phyloP scores from a whole-genome alignment of 192 early-diverging fungal species.

The Bifiguratus adelaidae region DNA sequence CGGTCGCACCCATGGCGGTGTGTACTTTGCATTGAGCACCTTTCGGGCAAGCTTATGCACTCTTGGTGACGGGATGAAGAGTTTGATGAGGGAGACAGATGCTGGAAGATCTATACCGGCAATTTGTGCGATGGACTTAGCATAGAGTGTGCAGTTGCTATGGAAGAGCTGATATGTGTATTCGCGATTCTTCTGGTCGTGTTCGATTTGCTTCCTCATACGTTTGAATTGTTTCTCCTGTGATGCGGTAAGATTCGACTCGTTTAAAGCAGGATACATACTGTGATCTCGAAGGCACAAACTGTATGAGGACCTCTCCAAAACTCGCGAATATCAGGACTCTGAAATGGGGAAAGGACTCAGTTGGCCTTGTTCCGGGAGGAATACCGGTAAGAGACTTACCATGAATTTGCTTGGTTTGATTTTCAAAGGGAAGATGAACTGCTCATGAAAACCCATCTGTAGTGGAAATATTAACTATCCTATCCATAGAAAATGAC shows the following conservation, averaged over 20 bases:
- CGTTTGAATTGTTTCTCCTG: not conserved
- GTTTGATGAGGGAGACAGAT: not conserved
- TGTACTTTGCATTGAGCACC: not conserved
- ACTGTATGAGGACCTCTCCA: not conserved
- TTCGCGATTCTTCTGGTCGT: not conserved
- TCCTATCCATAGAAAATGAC: too few species aligned
- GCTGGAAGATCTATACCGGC: not conserved
- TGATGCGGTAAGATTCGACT: not conserved
- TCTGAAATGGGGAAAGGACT: not conserved
- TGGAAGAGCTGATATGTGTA: slow-evolving; percentile 2
- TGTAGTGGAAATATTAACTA: too few species aligned
- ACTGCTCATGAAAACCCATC: slow-evolving; percentile 1
- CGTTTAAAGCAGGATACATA: not conserved
- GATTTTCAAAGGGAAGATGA: slow-evolving; percentile 1
- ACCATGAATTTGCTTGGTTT: slow-evolving; percentile 1
- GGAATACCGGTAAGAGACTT: too few species aligned
- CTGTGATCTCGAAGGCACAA: not conserved
- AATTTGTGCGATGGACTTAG: slow-evolving; percentile 1
- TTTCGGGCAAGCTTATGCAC: not conserved
- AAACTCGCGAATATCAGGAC: not conserved
- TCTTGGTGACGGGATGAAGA: not conserved
- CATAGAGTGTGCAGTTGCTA: not conserved
- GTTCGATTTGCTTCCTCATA: slow-evolving; percentile 1
- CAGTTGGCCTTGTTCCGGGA: not conserved
- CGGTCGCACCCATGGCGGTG: not conserved